phyloP scores from a whole-genome alignment of 2,329 filamentous ascomycete species.

The Botrytis paeoniae region DNA sequence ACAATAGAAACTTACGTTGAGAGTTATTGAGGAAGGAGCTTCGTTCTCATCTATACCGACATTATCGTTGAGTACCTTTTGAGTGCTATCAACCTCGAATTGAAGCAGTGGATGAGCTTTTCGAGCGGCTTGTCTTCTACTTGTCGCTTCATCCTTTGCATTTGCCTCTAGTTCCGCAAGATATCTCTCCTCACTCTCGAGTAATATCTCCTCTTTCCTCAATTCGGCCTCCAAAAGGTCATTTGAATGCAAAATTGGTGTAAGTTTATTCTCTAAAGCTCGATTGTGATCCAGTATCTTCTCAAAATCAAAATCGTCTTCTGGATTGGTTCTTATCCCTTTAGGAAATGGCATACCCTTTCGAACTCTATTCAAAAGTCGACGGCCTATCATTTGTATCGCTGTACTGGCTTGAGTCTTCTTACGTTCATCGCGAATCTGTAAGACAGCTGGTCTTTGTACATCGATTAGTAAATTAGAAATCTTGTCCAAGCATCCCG shows the following conservation, averaged over 20 bases:
- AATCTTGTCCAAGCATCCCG: constrained; percentile 54
- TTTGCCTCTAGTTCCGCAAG: constrained; percentile 54
- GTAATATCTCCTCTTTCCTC: constrained; percentile 51
- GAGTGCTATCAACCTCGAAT: constrained; percentile 17
- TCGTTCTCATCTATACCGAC: constrained; percentile 23
- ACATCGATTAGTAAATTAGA: constrained; percentile 55
- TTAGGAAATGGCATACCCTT: constrained; percentile 66
- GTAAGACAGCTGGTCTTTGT: constrained; percentile 60
- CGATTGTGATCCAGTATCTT: constrained; percentile 58
- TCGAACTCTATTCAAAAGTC: constrained; percentile 55
- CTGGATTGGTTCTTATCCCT: constrained; percentile 47
- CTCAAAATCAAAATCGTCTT: constrained; percentile 64
- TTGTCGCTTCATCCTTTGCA: constrained; percentile 51
- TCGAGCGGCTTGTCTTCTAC: constrained; percentile 46
- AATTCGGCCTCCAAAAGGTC: constrained; percentile 58
- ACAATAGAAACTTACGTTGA: constrained; percentile 27
- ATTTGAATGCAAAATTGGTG: constrained; percentile 60
- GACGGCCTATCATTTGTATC: constrained; percentile 53
- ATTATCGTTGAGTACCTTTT: constrained; percentile 25
- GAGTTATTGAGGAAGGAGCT: constrained; percentile 13
- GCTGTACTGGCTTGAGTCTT: constrained; percentile 49
- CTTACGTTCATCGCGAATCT: constrained; percentile 46
- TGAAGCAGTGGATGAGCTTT: constrained; percentile 38
- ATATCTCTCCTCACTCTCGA: constrained; percentile 54
- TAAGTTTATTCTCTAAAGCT: constrained; percentile 56